Conservation (phyloP, 2,329 filamentous ascomycete genomes). For the Waltergamsia citrina region DNA sequence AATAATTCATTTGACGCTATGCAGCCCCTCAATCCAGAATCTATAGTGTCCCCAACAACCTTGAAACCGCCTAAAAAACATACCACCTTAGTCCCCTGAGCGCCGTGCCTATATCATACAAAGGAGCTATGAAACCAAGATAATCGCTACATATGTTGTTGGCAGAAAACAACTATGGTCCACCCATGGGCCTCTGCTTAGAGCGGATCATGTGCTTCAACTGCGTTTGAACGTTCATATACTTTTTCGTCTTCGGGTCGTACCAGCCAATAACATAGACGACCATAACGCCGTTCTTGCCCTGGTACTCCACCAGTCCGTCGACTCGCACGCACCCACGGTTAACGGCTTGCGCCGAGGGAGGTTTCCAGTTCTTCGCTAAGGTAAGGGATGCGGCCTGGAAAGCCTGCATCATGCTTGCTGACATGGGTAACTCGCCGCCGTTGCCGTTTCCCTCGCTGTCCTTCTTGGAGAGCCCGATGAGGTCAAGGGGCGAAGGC, state of each 20-base stretch:
- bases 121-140: background rate
- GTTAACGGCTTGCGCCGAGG: slow-evolving; percentile 30
- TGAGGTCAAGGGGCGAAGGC: slow-evolving; percentile 3
- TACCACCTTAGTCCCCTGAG: no score
- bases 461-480: slow-evolving; percentile 3
- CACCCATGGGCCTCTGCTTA: slow-evolving; percentile 20
- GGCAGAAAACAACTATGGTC: no score
- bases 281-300: slow-evolving; percentile 33
- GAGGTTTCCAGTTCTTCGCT: slow-evolving; percentile 34
- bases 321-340: slow-evolving; percentile 42
- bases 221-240: slow-evolving; percentile 28
- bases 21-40: background rate
- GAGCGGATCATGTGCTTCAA: slow-evolving; percentile 31
- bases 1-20: no score
- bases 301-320: slow-evolving; percentile 43
- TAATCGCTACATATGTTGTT: background rate
- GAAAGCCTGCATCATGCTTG: slow-evolving; percentile 20
- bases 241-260: slow-evolving; percentile 43
- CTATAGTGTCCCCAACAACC: no score
- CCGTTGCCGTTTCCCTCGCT: slow-evolving; percentile 3
- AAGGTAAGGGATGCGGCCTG: slow-evolving; percentile 25
- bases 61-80: no score
- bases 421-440: slow-evolving; percentile 21
- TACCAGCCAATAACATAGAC: slow-evolving; percentile 45
- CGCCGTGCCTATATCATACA: background rate